Percentiles rank a stretch among this genome's conserved stretches.
Conservation (phyloP, 345 rosid genomes). For the Salix caprea region DNA sequence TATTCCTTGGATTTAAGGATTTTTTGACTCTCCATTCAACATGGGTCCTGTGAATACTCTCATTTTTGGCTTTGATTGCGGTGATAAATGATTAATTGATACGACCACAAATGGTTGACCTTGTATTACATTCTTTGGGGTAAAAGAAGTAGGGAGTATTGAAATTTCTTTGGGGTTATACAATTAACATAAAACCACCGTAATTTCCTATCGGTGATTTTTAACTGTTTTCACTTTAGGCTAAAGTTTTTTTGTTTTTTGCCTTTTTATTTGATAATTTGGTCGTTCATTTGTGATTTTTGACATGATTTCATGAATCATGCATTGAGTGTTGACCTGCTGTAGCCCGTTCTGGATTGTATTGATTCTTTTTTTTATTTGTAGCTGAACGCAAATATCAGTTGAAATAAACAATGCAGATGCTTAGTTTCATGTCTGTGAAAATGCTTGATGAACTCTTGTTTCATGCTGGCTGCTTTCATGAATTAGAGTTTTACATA, state of each 20-base stretch:
- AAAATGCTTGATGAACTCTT: neutral
- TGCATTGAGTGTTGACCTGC: neutral
- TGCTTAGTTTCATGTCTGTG: neutral
- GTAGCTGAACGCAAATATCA: neutral
- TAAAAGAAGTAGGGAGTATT: neutral
- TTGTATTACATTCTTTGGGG: neutral
- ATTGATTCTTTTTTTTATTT: neutral
- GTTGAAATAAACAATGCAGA: neutral
- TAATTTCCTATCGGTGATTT: neutral
- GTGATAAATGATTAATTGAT: slow-evolving; percentile 1
- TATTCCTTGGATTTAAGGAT: slow-evolving; percentile 3
- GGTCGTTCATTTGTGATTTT: neutral
- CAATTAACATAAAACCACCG: neutral
- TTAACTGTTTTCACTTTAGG: neutral
- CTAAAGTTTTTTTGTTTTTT: neutral
- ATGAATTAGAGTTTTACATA: neutral
- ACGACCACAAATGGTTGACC: slow-evolving; percentile 15
- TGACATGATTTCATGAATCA: neutral
- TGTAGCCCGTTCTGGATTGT: neutral
- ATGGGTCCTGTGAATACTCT: slow-evolving; percentile 21
- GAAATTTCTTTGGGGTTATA: neutral
- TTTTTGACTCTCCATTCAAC: slow-evolving; percentile 28
- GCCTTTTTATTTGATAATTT: neutral
- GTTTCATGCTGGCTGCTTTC: neutral
- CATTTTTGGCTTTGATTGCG: slow-evolving; percentile 21